These are phyloP conservation scores for Primulina huaijiensis DNA, from an alignment of 257 asterid genomes.

Conservation along the genomic window DNA sequence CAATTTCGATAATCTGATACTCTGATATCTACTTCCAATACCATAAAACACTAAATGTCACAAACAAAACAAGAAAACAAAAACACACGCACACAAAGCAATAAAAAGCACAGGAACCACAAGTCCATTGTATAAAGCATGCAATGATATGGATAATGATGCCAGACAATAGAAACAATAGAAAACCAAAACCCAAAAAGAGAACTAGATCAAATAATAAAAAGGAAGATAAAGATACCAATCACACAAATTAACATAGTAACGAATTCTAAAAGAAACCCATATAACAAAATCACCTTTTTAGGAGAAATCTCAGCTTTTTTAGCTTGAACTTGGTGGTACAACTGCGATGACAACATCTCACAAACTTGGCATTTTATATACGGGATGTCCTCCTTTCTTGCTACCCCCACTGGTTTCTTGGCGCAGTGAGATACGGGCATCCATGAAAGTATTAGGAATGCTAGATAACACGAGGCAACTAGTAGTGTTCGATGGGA, in stretches of 20 bases:
- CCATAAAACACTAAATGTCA: not conserved
- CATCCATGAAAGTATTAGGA: slow-evolving; percentile 33
- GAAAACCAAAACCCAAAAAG: too few species aligned
- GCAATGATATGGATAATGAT: not conserved
- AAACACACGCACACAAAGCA: not conserved
- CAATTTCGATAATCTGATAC: slow-evolving; percentile 79
- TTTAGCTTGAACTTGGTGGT: slow-evolving; percentile 66
- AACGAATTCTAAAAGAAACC: slow-evolving; percentile 2
- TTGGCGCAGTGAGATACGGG: slow-evolving; percentile 56
- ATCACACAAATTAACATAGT: not conserved
- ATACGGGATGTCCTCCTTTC: slow-evolving; percentile 86
- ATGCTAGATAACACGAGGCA: slow-evolving; percentile 19
- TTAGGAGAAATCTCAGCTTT: slow-evolving; percentile 68
- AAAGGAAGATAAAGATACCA: not conserved
- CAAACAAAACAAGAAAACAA: slow-evolving; percentile 2
- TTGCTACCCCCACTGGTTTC: slow-evolving; percentile 64
- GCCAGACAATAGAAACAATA: not conserved
- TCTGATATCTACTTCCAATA: slow-evolving; percentile 61
- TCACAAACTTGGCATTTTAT: slow-evolving; percentile 85
- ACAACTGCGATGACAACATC: slow-evolving; percentile 58
- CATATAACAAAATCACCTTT: slow-evolving; percentile 46
- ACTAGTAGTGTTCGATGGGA: slow-evolving; percentile 21
- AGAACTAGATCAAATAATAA: not conserved
- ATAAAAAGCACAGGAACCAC: slow-evolving; percentile 4
- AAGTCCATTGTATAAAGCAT: not conserved